Evolutionary conservation across 768 basidiomycete genomes (phyloP).

Genomic region (Hemileccinum impolitum): DNA sequence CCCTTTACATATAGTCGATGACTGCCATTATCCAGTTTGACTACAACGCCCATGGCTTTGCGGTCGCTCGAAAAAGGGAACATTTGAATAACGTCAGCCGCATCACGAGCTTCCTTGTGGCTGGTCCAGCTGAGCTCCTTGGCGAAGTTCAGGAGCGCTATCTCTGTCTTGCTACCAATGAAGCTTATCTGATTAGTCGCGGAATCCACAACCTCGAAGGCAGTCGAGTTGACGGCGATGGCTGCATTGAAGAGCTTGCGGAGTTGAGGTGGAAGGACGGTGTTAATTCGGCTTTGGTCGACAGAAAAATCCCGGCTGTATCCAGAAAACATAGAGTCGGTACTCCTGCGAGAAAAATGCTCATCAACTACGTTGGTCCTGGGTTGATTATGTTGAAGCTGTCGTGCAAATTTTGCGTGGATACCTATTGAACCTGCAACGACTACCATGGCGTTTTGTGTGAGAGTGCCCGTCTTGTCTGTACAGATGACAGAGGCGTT

Average conservation of each 20-base stretch:
- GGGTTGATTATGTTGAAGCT: conserved; percentile 64
- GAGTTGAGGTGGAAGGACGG: conserved; percentile 57
- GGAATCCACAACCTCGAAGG: conserved; percentile 78
- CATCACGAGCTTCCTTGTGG: conserved; percentile 65
- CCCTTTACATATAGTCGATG: conserved; percentile 86
- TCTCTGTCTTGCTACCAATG: conserved; percentile 94
- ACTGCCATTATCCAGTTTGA: conserved; percentile 48
- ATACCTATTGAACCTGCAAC: conserved; percentile 95
- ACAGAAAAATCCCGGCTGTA: conserved; percentile 78
- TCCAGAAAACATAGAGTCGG: conserved; percentile 33
- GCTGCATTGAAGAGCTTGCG: conserved; percentile 74
- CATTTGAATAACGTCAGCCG: conserved; percentile 69
- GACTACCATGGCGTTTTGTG: conserved; percentile 92
- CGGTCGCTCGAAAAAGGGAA: conserved; percentile 91
- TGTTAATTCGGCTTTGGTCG: conserved; percentile 70
- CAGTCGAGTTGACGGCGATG: conserved; percentile 90
- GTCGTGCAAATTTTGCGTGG: conserved; percentile 88
- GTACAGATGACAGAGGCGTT: conserved; percentile 95
- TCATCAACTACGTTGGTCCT: conserved; percentile 71
- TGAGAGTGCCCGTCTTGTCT: conserved; percentile 96
- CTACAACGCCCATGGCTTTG: conserved; percentile 92
- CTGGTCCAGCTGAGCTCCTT: conserved; percentile 75
- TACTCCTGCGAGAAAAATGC: conserved; percentile 28
- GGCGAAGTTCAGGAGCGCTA: conserved; percentile 82
- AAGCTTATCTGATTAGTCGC: conserved; percentile 61